A percentile compares a stretch with the other conserved stretches of the same genome.
phyloP scores from a whole-genome alignment of 768 basidiomycete genomes.

The Amanita brunnescens region DNA sequence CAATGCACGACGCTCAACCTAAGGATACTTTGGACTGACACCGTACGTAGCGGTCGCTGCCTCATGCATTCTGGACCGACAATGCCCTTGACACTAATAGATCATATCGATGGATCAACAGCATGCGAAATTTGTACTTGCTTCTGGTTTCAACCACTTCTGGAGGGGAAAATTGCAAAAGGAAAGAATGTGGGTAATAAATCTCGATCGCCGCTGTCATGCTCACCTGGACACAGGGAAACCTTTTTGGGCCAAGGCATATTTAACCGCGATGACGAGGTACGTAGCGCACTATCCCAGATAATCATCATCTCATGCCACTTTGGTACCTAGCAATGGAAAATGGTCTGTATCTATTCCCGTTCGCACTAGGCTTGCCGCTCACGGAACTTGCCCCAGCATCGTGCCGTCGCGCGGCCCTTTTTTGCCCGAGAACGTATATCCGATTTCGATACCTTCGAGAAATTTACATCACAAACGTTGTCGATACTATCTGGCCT shows the following conservation, averaged over 20 bases:
- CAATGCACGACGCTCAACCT: constrained; percentile 63
- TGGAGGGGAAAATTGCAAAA: constrained; percentile 59
- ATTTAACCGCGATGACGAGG: constrained; percentile 71
- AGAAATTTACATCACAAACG: constrained; percentile 40
- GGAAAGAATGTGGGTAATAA: constrained; percentile 48
- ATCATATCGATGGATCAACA: constrained; percentile 71
- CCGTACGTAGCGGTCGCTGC: constrained; percentile 25
- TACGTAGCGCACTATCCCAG: constrained; percentile 18
- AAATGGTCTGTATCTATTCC: constrained; percentile 35
- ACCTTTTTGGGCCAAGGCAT: constrained; percentile 67
- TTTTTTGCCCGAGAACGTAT: constrained; percentile 71
- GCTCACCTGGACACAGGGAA: constrained; percentile 25
- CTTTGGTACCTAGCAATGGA: constrained; percentile 41
- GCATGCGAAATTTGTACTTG: constrained; percentile 53
- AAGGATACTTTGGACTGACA: constrained; percentile 60
- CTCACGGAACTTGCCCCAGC: constrained; percentile 30
- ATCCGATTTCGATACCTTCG: constrained; percentile 62
- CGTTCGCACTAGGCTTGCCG: neutral
- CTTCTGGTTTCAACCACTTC: constrained; percentile 60
- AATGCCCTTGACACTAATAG: constrained; percentile 23
- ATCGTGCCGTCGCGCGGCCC: constrained; percentile 58
- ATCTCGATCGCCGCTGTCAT: neutral
- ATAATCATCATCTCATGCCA: neutral
- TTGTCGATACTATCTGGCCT: constrained; percentile 38
- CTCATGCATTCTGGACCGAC: constrained; percentile 4